These are phyloP conservation scores for Prinsepia uniflora DNA, from an alignment of 306 rosid genomes.

Conservation along the genomic window DNA sequence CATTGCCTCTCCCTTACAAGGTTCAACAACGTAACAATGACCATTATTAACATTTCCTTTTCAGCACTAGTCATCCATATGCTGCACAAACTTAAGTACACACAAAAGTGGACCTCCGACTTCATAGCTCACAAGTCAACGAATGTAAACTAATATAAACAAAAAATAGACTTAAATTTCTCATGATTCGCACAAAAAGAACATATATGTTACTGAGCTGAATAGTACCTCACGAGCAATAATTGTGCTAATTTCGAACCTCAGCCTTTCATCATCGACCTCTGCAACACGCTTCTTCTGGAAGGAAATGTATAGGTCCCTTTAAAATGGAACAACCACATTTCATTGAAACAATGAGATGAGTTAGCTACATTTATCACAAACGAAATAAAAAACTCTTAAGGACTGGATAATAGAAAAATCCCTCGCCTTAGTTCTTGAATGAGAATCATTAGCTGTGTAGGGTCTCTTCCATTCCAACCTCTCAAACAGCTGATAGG, in stretches of 20 bases:
- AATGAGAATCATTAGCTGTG: constrained; percentile 60
- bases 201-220: background rate
- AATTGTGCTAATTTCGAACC: constrained; percentile 80
- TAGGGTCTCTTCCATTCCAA: constrained; percentile 75
- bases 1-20: background rate
- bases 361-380: background rate
- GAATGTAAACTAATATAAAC: background rate
- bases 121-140: background rate
- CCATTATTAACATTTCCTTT: no score
- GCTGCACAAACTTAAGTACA: no score
- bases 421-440: constrained; percentile 57
- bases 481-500: constrained; percentile 36
- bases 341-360: constrained; percentile 1
- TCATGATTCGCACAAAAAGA: background rate
- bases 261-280: constrained; percentile 85
- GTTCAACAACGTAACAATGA: background rate
- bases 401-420: background rate
- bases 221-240: constrained; percentile 71
- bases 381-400: background rate
- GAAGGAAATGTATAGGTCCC: constrained; percentile 68
- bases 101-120: background rate
- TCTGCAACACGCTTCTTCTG: constrained; percentile 63
- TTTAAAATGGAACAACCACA: constrained; percentile 25
- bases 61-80: no score
- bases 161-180: background rate